Evolutionary conservation across 2,329 filamentous ascomycete species (phyloP), one percentile per base, ranked within the genome.

Genomic region (Triangularia setosa): DNA sequence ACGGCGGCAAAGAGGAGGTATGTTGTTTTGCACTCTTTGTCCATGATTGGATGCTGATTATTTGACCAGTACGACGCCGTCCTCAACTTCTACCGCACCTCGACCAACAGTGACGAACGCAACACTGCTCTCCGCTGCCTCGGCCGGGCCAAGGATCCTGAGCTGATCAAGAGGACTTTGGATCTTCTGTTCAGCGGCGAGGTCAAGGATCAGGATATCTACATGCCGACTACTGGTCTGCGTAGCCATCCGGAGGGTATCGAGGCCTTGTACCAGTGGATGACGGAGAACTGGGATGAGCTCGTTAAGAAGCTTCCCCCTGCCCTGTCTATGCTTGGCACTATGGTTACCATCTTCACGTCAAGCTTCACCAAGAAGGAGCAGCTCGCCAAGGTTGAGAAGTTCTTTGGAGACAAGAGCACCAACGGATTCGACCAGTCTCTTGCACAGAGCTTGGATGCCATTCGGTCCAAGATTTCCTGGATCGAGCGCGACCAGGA

Each of bases 171-270:
- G 80, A 87, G 87, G 67, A 94, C 93, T 2, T 84, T 98, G 14
- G 84, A 81, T 28, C 82, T 97, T 68, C 84, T 93, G 30, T 83
- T 93, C 64, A 87, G 87, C 75, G 87, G 89, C 67, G 90, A 96
- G 70, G 90, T 97, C 78, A 96, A 96, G 82, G 92, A 91, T 69
- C 94, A 97, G 77, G 94, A 98, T 76, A 88, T 97, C 69, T 97
- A 97, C 79, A 87, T 97, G 75, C 93, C 94, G 1, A 85, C 95
- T 44, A 86, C 87, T 33, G 91, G 91, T 7, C 84, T 98, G 27
- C 87, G 93, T 64, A 86, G 85, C 61, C 92, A 96, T 74, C 80
- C 87, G 7, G 87, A 88, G 53, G 94, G 94, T 70, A 90, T 96
- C 63, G 81, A 90, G 64, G 90, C 90, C 7, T 84, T 97, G 64